Conservation (phyloP, 495 filamentous ascomycete species). For the Hypoxylon cercidicola region DNA sequence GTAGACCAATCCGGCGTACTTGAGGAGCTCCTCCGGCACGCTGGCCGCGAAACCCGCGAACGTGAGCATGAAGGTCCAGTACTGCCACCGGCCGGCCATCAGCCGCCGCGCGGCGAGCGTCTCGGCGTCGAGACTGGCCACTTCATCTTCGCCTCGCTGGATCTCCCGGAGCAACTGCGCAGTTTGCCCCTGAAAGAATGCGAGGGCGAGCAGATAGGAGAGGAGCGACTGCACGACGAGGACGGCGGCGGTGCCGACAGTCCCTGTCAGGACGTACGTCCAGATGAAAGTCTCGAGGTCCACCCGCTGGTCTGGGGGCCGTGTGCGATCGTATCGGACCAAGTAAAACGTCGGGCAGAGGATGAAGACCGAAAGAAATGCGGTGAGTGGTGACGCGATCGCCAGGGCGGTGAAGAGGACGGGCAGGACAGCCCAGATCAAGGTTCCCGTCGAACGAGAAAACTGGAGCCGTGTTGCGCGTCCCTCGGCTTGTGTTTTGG, state of each 20-base stretch:
- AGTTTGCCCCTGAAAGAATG: constrained; percentile 17
- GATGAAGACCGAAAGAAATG: background rate
- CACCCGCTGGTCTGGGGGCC: background rate
- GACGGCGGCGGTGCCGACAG: constrained; percentile 22
- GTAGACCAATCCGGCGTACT: constrained; percentile 39
- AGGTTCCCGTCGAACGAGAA: constrained; percentile 10
- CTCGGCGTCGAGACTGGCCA: constrained; percentile 18
- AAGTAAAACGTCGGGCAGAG: constrained; percentile 8
- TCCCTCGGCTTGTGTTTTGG: no score
- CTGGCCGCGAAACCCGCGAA: constrained; percentile 29
- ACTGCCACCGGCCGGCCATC: constrained; percentile 32
- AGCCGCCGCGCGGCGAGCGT: constrained; percentile 13
- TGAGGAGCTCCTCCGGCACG: constrained; percentile 37
- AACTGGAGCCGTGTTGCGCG: background rate
- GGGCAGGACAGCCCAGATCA: constrained; percentile 15
- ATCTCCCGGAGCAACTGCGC: background rate
- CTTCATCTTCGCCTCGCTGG: constrained; percentile 15
- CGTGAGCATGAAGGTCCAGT: constrained; percentile 35
- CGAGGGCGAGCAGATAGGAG: background rate
- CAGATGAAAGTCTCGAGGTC: constrained; percentile 28
- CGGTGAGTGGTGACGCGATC: constrained; percentile 10
- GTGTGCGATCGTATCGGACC: constrained; percentile 8
- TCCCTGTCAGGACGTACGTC: constrained; percentile 25
- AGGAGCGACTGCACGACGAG: constrained; percentile 21
- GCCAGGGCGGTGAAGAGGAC: constrained; percentile 3